These are phyloP conservation scores for Mortierella alpina DNA, from an alignment of 192 early-diverging fungal species.

Conservation along the genomic window DNA sequence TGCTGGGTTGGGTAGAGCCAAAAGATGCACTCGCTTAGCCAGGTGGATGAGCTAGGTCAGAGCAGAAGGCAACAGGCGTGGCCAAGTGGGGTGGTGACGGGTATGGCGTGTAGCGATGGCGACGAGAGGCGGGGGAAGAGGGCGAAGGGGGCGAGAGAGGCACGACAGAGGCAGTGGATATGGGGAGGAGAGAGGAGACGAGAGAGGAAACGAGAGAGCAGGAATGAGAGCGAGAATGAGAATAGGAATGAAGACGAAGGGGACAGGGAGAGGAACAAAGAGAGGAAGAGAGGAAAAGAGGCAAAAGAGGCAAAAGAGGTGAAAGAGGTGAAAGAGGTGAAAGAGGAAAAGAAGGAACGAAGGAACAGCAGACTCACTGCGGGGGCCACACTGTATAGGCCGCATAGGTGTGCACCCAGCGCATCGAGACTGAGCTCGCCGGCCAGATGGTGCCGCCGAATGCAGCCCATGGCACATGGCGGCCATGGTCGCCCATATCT, in stretches of 20 bases:
- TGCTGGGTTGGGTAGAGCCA: too few species aligned
- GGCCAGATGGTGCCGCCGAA: too few species aligned
- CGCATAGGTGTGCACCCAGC: too few species aligned
- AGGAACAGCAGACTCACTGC: too few species aligned
- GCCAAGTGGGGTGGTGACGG: too few species aligned
- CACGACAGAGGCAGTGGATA: background rate
- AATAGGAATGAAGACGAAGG: background rate
- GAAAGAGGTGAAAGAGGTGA: background rate
- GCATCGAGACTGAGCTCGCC: too few species aligned
- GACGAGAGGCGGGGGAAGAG: background rate
- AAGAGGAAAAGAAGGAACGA: too few species aligned
- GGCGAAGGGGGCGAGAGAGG: background rate
- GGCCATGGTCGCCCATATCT: too few species aligned
- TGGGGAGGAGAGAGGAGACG: background rate
- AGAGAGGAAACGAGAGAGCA: background rate
- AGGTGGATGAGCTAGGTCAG: background rate
- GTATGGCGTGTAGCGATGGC: too few species aligned
- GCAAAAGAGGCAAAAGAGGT: background rate
- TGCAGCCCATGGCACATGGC: too few species aligned
- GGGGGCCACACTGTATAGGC: too few species aligned
- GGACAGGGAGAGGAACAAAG: background rate
- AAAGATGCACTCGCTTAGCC: background rate
- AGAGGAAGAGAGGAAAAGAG: slow-evolving; percentile 6
- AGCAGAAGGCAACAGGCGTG: background rate
- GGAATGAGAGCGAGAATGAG: background rate